These are phyloP conservation scores for Phaeodactylum tricornutum DNA, from an alignment of 108 stramenopile genomes.

Conservation along the genomic window DNA sequence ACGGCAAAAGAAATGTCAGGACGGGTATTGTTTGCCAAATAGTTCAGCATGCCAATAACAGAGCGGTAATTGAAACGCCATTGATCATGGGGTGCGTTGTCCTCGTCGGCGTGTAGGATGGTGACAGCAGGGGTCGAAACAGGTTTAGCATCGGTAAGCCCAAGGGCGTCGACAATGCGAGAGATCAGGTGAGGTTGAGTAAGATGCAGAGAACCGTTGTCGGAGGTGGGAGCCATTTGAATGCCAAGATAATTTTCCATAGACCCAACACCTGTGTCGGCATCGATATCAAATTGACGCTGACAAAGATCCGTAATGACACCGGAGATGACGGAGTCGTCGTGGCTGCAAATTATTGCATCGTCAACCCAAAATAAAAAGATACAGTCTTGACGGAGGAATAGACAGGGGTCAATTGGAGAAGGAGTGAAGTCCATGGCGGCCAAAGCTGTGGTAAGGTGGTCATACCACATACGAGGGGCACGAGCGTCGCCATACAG, in stretches of 20 bases:
- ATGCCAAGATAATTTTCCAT: conserved; percentile 40
- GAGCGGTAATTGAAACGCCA: conserved; percentile 7
- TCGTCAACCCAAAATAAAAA: conserved; percentile 25
- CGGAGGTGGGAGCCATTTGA: conserved; percentile 13
- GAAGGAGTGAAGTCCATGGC: not conserved
- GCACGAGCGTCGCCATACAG: conserved; percentile 23
- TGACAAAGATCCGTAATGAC: conserved; percentile 16
- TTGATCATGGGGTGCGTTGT: conserved; percentile 1
- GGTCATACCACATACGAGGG: conserved; percentile 26
- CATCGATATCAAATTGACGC: conserved; percentile 9
- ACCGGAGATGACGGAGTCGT: conserved; percentile 13
- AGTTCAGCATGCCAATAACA: conserved; percentile 16
- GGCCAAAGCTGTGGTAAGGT: conserved; percentile 13
- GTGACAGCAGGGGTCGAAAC: not conserved
- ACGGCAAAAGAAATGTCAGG: conserved; percentile 7
- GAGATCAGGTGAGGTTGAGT: conserved; percentile 32
- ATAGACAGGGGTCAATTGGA: conserved; percentile 5
- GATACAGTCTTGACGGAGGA: conserved; percentile 15
- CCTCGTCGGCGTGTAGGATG: not conserved
- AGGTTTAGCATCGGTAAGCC: conserved; percentile 1
- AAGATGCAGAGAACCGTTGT: conserved; percentile 21
- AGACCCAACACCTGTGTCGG: conserved; percentile 32
- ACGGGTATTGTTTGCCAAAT: conserved; percentile 7
- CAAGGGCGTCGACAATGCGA: conserved; percentile 9
- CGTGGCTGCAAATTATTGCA: conserved; percentile 24